Evolutionary conservation across 164 flowering plant genomes (phyloP).

Genomic region (Aristolochia californica): DNA sequence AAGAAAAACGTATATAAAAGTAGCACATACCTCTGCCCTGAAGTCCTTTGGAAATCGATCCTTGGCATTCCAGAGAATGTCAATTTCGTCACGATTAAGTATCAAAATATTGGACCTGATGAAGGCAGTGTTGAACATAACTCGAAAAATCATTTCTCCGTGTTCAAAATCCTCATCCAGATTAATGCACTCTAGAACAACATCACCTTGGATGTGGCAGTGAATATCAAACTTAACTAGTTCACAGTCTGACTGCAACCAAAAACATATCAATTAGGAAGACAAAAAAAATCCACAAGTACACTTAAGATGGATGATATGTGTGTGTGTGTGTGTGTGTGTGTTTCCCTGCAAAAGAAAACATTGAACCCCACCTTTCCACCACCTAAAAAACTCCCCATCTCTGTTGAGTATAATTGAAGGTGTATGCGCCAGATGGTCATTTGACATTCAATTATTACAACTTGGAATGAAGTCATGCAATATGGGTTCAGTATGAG

Average conservation of each 20-base stretch:
- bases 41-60: constrained; percentile 77
- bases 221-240: constrained; percentile 82
- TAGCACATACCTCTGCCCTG: constrained; percentile 70
- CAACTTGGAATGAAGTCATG: too few relatives aligned
- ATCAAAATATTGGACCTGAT: constrained; percentile 85
- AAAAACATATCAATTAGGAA: not conserved
- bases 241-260: constrained; percentile 76
- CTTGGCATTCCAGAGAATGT: constrained; percentile 66
- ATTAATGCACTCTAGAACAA: constrained; percentile 79
- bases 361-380: too few relatives aligned
- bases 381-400: too few relatives aligned
- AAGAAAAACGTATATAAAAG: not conserved
- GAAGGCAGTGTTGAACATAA: constrained; percentile 88
- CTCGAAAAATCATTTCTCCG: constrained; percentile 75
- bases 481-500: too few relatives aligned
- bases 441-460: too few relatives aligned
- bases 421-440: too few relatives aligned
- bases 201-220: constrained; percentile 88
- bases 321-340: too few relatives aligned
- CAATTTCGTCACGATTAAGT: constrained; percentile 80
- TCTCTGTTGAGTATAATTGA: too few relatives aligned
- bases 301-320: not conserved
- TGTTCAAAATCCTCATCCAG: constrained; percentile 58
- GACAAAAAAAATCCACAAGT: not conserved
- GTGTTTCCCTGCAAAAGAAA: not conserved